Evolutionary conservation across 768 basidiomycete species (phyloP), one percentile per base, ranked within the genome.

Genomic region (Gautieria morchelliformis): DNA sequence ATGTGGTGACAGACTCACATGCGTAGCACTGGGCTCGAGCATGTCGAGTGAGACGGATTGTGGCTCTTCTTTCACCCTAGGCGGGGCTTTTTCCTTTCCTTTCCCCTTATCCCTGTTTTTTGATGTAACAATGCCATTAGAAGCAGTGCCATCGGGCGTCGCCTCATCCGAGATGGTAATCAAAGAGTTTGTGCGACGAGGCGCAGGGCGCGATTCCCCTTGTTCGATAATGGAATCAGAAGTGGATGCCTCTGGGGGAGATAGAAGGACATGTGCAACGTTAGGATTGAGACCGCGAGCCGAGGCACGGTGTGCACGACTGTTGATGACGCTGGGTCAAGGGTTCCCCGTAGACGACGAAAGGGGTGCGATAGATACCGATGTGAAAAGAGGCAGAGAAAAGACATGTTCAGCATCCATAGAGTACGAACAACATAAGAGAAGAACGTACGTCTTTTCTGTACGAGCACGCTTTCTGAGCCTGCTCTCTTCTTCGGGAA

Each of bases 271-370:
- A 75, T 58, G 71, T 63, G 61, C 72, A 64, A 65, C 72, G 67
- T 67, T 61, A 56, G 74, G 76, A 68, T 80, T 80, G 67, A 85
- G 73, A 68, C 76, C 77, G 62, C 85, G 84, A 58, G 86, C 83
- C 60, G 79, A 81, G 46, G 84, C 83, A 68, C 87, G 80, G 68
- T 87, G 86, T 62, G 85, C 83, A 64, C 85, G 82, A 65, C 84
- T 82, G 58, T 78, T 76, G 61, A 77, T 72, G 67, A 78, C 69
- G 69, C 85, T 84, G 66, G 64, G 64, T 65, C 65, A 68, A 63
- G 63, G 62, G 67, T 71, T 52, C 61, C 60, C 39, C 45, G 59
- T 46, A 17, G 22, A 40, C 24, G 53, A 15, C 35, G 41, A 22
- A 55, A n/a, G 8, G 42, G 17, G 41, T 37, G 48, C 22, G 17